Percentiles rank a stretch among this genome's conserved stretches.
Conservation (phyloP, 495 filamentous ascomycete genomes). For the Clohesyomyces aquaticus region DNA sequence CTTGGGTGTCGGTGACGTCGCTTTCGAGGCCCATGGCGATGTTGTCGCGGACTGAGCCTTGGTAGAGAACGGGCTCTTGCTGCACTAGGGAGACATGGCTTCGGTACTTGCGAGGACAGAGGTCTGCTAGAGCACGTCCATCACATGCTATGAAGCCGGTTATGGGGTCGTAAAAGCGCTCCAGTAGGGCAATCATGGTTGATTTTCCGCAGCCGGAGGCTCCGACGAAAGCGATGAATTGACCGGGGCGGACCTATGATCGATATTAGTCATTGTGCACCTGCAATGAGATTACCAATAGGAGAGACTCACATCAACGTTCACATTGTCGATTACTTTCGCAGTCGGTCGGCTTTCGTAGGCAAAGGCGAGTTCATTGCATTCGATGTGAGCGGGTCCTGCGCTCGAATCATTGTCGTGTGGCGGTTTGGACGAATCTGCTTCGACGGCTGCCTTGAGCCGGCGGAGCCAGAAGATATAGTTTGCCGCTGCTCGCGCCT, state of each 20-base stretch:
- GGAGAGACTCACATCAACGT: slow-evolving; percentile 20
- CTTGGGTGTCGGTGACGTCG: slow-evolving; percentile 66
- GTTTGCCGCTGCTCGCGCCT: slow-evolving; percentile 75
- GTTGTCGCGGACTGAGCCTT: slow-evolving; percentile 82
- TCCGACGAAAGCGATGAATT: slow-evolving; percentile 44
- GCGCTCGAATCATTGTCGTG: slow-evolving; percentile 6
- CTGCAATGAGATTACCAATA: too few relatives aligned
- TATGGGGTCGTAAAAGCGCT: slow-evolving; percentile 44
- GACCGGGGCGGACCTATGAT: slow-evolving; percentile 35
- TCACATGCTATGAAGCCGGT: slow-evolving; percentile 35
- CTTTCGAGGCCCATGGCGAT: slow-evolving; percentile 61
- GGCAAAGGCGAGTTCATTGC: slow-evolving; percentile 38
- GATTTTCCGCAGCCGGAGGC: slow-evolving; percentile 44
- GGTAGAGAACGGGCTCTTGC: slow-evolving; percentile 86
- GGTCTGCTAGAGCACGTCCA: slow-evolving; percentile 6
- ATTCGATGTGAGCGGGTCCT: slow-evolving; percentile 30
- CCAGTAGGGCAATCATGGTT: slow-evolving; percentile 41
- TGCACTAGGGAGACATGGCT: slow-evolving; percentile 75
- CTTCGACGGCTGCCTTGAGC: slow-evolving; percentile 20
- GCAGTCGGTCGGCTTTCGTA: slow-evolving; percentile 36
- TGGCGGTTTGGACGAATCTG: slow-evolving; percentile 21
- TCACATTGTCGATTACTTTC: slow-evolving; percentile 36
- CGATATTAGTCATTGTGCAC: too few relatives aligned
- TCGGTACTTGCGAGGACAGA: slow-evolving; percentile 58
- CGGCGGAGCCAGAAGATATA: slow-evolving; percentile 29